Evolutionary conservation across 257 asterid species (phyloP), one percentile per base, ranked within the genome.

Genomic region (Primulina tabacum): DNA sequence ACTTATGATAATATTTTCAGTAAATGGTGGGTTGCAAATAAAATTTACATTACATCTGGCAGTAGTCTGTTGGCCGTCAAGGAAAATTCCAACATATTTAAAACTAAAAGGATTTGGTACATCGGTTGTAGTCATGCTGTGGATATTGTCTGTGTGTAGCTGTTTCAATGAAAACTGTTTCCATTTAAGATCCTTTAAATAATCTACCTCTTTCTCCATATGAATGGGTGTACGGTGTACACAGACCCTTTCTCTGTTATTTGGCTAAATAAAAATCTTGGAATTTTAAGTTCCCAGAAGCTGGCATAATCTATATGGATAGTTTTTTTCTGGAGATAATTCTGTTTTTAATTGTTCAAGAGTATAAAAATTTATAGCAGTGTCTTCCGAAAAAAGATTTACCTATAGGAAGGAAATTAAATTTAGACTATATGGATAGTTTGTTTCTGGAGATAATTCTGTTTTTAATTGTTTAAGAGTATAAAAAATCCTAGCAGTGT

Each of bases 271-370:
- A 64, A 4, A 26, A 40, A 28, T 65, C 35, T 52, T 50, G 47
- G 52, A 62, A 20, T 37, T 37, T 12, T 73, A 70, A 38, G 67
- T 78, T 6, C 37, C 61, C 61, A 53, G n/a, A 40, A 50, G 34
- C 43, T 43, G 50, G 29, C 64, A 12, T 29, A 6, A 55, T 4
- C 64, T 18, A 24, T 8, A 32, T 57, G 37, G 6, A n/a, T 33
- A 7, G 29, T 9, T 55, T 34, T 7, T 65, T 37, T 56, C 67
- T 56, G 30, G 60, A 56, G 8, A 17, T 53, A 52, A 14, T 57
- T 38, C 24, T 64, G 34, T n/a, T 59, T 35, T 56, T 18, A 65
- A 33, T 24, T 21, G 62, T 60, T 14, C 1, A 30, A 43, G 18
- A 73, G 29, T 16, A 71, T 71, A 35, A 8, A 30, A 60, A n/a